These are phyloP conservation scores for Salix koriyanagi DNA, from an alignment of 345 rosid species.

Conservation along the genomic window DNA sequence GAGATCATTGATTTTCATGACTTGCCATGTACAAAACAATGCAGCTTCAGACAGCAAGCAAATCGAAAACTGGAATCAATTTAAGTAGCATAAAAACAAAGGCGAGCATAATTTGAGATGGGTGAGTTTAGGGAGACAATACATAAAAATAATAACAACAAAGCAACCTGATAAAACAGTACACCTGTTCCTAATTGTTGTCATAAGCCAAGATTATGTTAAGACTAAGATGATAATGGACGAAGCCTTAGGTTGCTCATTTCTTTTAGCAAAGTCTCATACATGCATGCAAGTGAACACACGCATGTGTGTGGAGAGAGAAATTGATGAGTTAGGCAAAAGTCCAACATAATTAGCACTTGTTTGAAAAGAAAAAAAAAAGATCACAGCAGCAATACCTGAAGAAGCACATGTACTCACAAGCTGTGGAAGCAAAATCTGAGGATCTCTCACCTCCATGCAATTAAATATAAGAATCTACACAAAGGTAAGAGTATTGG, in stretches of 20 bases:
- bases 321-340: neutral
- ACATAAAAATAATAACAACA: neutral
- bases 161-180: neutral
- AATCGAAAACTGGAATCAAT: neutral
- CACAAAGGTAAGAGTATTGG: constrained; percentile 8
- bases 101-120: too few relatives aligned
- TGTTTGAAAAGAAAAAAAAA: neutral
- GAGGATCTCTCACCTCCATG: constrained; percentile 86
- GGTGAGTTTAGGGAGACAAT: neutral
- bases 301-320: neutral
- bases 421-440: constrained; percentile 65
- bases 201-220: neutral
- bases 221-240: neutral
- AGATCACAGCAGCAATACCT: constrained; percentile 39
- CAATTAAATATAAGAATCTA: constrained; percentile 89
- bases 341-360: neutral
- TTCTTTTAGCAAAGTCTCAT: too few relatives aligned
- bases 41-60: neutral
- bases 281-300: too few relatives aligned
- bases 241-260: neutral
- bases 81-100: neutral
- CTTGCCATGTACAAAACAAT: neutral
- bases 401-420: constrained; percentile 60
- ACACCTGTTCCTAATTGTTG: neutral
- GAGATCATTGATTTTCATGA: neutral